Percentiles rank a stretch among this genome's conserved stretches.
Conservation (phyloP, 129 eudicot genomes). For the Centaurea solstitialis region DNA sequence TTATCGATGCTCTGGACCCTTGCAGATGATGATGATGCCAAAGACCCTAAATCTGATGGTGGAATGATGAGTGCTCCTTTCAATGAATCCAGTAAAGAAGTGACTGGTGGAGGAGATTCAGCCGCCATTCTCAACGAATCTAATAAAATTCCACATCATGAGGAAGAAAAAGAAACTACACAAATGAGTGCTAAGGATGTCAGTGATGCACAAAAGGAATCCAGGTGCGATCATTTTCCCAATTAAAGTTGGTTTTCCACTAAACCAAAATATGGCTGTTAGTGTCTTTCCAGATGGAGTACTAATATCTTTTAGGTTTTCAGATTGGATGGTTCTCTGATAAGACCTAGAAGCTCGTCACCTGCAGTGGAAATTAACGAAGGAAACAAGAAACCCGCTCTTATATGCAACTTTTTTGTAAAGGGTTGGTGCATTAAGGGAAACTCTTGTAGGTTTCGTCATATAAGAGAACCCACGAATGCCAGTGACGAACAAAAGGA, state of each 20-base stretch:
- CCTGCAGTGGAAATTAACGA: slow-evolving; percentile 45
- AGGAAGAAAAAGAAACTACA: slow-evolving; percentile 37
- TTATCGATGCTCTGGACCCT: slow-evolving; percentile 33
- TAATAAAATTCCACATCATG: slow-evolving; percentile 17
- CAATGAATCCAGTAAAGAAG: slow-evolving; percentile 12
- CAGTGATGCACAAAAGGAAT: slow-evolving; percentile 35
- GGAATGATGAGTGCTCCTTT: slow-evolving; percentile 25
- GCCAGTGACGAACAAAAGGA: slow-evolving; percentile 28
- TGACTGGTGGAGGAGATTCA: slow-evolving; percentile 23
- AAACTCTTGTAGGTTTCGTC: slow-evolving; percentile 85
- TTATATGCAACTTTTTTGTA: slow-evolving; percentile 70
- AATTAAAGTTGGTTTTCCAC: neutral
- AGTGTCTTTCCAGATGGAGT: slow-evolving; percentile 29
- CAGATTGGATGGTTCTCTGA: slow-evolving; percentile 54
- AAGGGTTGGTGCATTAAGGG: slow-evolving; percentile 99
- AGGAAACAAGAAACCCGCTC: slow-evolving; percentile 57
- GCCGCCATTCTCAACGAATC: neutral
- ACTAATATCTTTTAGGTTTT: slow-evolving; percentile 47
- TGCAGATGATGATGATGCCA: slow-evolving; percentile 43
- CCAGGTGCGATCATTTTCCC: slow-evolving; percentile 40
- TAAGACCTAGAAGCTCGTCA: slow-evolving; percentile 59
- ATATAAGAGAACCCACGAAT: slow-evolving; percentile 38
- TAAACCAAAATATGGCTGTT: slow-evolving; percentile 12
- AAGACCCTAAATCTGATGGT: slow-evolving; percentile 27
- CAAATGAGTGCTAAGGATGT: slow-evolving; percentile 27